phyloP scores from a whole-genome alignment of 1,284 basidiomycete species.

The Cutaneotrichosporon sp. region DNA sequence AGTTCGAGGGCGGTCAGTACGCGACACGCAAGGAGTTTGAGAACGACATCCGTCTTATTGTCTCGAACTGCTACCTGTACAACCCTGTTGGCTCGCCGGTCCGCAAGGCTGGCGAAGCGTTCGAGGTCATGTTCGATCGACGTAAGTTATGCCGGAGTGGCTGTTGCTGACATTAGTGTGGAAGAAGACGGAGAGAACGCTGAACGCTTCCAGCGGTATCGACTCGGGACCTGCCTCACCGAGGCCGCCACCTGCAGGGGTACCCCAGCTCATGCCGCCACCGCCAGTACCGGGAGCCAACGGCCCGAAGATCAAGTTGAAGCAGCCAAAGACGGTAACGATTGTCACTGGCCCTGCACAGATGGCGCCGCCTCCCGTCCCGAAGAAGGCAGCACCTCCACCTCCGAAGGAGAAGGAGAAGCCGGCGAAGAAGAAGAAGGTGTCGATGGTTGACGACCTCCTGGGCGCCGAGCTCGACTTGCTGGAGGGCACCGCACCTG shows the following conservation, averaged over 20 bases:
- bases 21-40: conserved; percentile 79
- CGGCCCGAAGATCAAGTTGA: conserved; percentile 39
- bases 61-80: conserved; percentile 83
- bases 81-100: conserved; percentile 73
- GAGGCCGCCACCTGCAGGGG: conserved; percentile 1
- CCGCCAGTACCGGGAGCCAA: conserved; percentile 16
- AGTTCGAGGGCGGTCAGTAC: conserved; percentile 80
- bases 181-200: conserved; percentile 43
- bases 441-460: conserved; percentile 41
- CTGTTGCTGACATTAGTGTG: conserved; percentile 31
- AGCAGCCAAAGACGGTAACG: conserved; percentile 35
- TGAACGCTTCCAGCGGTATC: conserved; percentile 32
- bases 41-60: conserved; percentile 83
- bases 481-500: conserved; percentile 31
- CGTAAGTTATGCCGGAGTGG: conserved; percentile 57
- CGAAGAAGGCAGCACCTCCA: conserved; percentile 19
- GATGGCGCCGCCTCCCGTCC: conserved; percentile 50
- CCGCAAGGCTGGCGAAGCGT: conserved; percentile 69
- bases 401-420: conserved; percentile 20
- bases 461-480: conserved; percentile 53
- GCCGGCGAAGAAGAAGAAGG: conserved; percentile 16
- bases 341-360: conserved; percentile 24
- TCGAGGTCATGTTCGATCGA: conserved; percentile 83
- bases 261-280: conserved; percentile 23
- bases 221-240: conserved; percentile 21